phyloP scores from a whole-genome alignment of 805 yeast genomes.

The Candida nemodendra region DNA sequence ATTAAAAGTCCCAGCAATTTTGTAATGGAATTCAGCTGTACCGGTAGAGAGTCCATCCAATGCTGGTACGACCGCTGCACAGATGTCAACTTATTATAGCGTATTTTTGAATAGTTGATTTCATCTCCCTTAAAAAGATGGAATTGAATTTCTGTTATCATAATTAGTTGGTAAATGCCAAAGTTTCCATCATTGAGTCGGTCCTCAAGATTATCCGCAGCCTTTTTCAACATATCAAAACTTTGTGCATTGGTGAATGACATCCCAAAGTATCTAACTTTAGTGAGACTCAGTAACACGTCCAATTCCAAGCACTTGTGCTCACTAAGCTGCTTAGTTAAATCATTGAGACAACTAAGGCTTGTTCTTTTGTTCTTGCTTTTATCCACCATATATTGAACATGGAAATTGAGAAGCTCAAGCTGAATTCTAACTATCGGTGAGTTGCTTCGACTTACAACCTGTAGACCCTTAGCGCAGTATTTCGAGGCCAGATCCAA shows the following conservation, averaged over 20 bases:
- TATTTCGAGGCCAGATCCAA: slow-evolving; percentile 40
- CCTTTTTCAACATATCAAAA: slow-evolving; percentile 13
- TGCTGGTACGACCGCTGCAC: slow-evolving; percentile 3
- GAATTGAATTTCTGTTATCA: slow-evolving; percentile 32
- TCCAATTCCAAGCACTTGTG: slow-evolving; percentile 20
- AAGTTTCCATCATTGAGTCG: slow-evolving; percentile 10
- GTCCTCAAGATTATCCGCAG: slow-evolving; percentile 11
- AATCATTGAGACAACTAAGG: slow-evolving; percentile 32
- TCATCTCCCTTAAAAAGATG: slow-evolving; percentile 33
- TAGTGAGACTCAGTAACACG: slow-evolving; percentile 33
- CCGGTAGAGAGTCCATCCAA: slow-evolving; percentile 15
- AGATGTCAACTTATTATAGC: slow-evolving; percentile 20
- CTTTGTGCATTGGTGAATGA: slow-evolving; percentile 29
- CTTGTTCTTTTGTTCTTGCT: slow-evolving; percentile 24
- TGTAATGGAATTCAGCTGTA: slow-evolving; percentile 36
- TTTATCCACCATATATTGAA: slow-evolving; percentile 30
- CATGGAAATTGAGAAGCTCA: slow-evolving; percentile 35
- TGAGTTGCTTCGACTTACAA: slow-evolving; percentile 24
- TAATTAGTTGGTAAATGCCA: slow-evolving; percentile 23
- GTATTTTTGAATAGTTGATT: slow-evolving; percentile 19
- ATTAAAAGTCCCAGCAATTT: slow-evolving; percentile 28
- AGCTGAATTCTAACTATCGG: slow-evolving; percentile 33
- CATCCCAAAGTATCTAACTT: slow-evolving; percentile 32
- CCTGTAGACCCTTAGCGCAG: slow-evolving; percentile 29
- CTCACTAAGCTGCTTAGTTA: slow-evolving; percentile 21